Evolutionary conservation across 768 basidiomycete species (phyloP).

Genomic region (Kwoniella mangroviensis): DNA sequence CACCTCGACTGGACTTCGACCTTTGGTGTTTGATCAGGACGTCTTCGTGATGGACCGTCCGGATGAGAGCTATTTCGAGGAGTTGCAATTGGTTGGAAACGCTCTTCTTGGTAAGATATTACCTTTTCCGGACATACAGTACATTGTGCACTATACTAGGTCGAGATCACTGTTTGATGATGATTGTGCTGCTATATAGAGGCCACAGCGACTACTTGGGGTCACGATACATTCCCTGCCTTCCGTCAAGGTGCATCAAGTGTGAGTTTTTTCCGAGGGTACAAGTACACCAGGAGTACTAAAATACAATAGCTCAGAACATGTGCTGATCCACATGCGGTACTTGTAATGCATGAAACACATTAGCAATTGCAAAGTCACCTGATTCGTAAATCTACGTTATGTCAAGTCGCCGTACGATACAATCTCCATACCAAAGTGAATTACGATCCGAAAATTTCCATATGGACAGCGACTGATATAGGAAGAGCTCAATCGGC

Average conservation of each 20-base stretch:
- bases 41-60: neutral
- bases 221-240: constrained; percentile 10
- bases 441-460: neutral
- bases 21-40: neutral
- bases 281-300: constrained; percentile 10
- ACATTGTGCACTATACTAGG: no score
- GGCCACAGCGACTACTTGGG: neutral
- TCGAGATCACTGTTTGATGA: no score
- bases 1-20: neutral
- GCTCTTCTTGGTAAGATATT: constrained; percentile 38
- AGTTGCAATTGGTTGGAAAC: constrained; percentile 45
- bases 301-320: constrained; percentile 24
- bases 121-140: no score
- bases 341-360: no score
- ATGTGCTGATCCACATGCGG: no score
- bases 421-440: constrained; percentile 34
- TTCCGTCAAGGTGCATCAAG: constrained; percentile 12
- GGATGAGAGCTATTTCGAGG: constrained; percentile 36
- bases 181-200: neutral
- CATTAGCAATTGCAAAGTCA: neutral
- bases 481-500: constrained; percentile 31
- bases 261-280: constrained; percentile 1
- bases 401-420: constrained; percentile 37
- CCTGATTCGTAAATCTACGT: constrained; percentile 35
- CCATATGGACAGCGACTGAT: neutral